Percentiles rank a stretch among this genome's conserved stretches.
Conservation (phyloP, 2,329 filamentous ascomycete genomes). For the Pseudocercospora macadamiae region DNA sequence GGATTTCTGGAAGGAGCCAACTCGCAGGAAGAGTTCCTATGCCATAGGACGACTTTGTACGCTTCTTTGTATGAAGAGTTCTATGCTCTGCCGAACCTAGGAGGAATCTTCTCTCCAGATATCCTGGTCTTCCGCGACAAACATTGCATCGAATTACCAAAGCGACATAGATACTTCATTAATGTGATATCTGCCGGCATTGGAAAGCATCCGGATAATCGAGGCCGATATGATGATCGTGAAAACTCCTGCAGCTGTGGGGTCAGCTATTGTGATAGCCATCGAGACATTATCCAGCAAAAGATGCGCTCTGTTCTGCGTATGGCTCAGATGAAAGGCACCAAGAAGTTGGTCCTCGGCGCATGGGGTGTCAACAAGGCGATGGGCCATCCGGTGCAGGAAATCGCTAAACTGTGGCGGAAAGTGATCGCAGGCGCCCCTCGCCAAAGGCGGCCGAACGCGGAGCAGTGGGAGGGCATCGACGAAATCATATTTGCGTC, state of each 20-base stretch:
- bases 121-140: constrained; percentile 61
- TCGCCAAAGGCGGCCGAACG: constrained; percentile 38
- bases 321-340: constrained; percentile 52
- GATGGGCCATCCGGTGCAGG: constrained; percentile 60
- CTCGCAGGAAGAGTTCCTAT: constrained; percentile 65
- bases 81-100: constrained; percentile 63
- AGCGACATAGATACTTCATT: constrained; percentile 60
- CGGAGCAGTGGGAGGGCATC: constrained; percentile 49
- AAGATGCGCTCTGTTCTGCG: constrained; percentile 64
- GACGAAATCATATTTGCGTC: constrained; percentile 64
- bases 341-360: constrained; percentile 59
- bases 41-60: constrained; percentile 62
- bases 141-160: constrained; percentile 45
- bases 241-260: constrained; percentile 39
- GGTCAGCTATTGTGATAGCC: constrained; percentile 50
- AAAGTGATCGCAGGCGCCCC: constrained; percentile 41
- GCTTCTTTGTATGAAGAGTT: constrained; percentile 61
- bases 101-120: constrained; percentile 60
- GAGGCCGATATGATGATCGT: constrained; percentile 37
- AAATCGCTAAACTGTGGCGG: constrained; percentile 61
- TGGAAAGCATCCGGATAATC: constrained; percentile 60
- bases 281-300: constrained; percentile 54
- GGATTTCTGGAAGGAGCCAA: constrained; percentile 63
- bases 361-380: constrained; percentile 69
- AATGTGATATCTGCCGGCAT: constrained; percentile 63